phyloP scores from a whole-genome alignment of 176 grass and related monocot genomes.

The Echinochloa phyllopogon region DNA sequence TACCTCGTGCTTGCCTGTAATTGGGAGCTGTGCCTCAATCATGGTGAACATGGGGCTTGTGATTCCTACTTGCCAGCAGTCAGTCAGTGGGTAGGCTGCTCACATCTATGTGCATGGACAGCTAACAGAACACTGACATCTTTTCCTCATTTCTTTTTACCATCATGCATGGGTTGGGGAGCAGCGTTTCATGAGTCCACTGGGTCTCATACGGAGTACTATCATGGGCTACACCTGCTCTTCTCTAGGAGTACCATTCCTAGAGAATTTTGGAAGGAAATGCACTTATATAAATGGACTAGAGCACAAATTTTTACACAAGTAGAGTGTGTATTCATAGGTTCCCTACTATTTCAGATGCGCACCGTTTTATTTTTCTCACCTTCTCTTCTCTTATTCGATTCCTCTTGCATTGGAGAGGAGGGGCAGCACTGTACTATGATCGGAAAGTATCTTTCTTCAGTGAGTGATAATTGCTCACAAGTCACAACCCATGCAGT shows the following conservation, averaged over 20 bases:
- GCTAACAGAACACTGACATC: slow-evolving; percentile 13
- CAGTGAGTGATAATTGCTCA: slow-evolving; percentile 41
- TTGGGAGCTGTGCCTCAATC: slow-evolving; percentile 59
- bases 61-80: slow-evolving; percentile 28
- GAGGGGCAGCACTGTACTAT: neutral
- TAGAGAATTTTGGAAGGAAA: neutral
- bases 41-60: slow-evolving; percentile 56
- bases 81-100: slow-evolving; percentile 49
- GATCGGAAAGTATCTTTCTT: too few relatives aligned
- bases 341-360: neutral
- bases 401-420: slow-evolving; percentile 3
- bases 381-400: neutral
- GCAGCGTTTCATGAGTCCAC: slow-evolving; percentile 11
- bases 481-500: neutral
- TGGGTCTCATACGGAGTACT: neutral
- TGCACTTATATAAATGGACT: neutral
- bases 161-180: neutral
- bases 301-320: neutral
- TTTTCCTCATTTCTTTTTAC: neutral
- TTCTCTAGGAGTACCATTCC: neutral
- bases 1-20: slow-evolving; percentile 25
- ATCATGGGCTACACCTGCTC: neutral
- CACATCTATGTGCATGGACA: slow-evolving; percentile 37
- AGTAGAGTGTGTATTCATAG: neutral
- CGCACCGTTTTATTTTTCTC: neutral